Conservation (phyloP, 306 rosid genomes). For the Corylus americana region DNA sequence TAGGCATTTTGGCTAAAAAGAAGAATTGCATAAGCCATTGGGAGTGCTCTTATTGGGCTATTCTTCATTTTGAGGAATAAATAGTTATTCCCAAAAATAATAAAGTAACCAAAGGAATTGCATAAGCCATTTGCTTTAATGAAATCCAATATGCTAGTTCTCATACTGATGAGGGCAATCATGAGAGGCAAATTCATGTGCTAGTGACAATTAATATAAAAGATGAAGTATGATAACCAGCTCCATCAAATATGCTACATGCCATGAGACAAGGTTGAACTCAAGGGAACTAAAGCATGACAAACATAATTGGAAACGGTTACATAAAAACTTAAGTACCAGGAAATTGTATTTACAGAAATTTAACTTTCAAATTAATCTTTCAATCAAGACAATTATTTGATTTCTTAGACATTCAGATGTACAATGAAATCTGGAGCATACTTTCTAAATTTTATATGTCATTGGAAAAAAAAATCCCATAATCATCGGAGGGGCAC, state of each 20-base stretch:
- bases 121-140: neutral
- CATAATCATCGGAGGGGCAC: neutral
- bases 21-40: too few relatives aligned
- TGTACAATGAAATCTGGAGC: neutral
- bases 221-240: neutral
- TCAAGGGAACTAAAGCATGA: slow-evolving; percentile 1
- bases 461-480: neutral
- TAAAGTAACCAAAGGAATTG: too few relatives aligned
- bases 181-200: neutral
- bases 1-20: too few relatives aligned
- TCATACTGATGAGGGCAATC: neutral
- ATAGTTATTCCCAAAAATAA: too few relatives aligned
- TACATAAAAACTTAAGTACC: neutral
- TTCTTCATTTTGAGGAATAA: too few relatives aligned
- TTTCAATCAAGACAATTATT: neutral
- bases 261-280: neutral
- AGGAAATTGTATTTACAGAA: neutral
- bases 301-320: neutral
- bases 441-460: neutral
- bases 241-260: neutral
- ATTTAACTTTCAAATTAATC: neutral
- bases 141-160: neutral
- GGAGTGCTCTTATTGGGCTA: too few relatives aligned
- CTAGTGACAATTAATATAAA: neutral
- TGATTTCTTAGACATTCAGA: neutral